A percentile compares a stretch with the other conserved stretches of the same genome.
Conservation (phyloP, 345 rosid genomes). For the Salix viminalis region DNA sequence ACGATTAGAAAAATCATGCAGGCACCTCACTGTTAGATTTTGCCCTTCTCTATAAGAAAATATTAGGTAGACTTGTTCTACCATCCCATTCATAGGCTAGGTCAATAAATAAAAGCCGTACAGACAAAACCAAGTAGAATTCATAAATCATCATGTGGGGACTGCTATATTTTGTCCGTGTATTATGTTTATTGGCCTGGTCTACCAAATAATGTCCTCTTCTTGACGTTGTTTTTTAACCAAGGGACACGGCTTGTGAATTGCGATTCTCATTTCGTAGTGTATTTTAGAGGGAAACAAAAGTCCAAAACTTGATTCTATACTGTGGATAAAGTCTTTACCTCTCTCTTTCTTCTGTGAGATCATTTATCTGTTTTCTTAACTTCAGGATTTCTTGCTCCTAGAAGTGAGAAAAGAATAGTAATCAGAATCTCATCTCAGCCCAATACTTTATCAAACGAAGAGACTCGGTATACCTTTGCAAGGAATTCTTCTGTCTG, state of each 20-base stretch:
- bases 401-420: conserved; percentile 25
- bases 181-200: no score
- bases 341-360: conserved; percentile 72
- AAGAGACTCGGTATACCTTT: conserved; percentile 42
- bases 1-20: no score
- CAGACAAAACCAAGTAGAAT: no score
- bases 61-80: no score
- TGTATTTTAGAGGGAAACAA: background rate
- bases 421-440: conserved; percentile 2
- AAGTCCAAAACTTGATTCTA: background rate
- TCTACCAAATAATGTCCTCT: background rate
- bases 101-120: no score
- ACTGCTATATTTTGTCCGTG: no score
- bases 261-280: background rate
- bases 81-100: no score
- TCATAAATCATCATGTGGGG: no score
- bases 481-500: conserved; percentile 59
- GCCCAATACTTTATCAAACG: conserved; percentile 2
- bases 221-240: background rate
- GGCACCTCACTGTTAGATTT: no score
- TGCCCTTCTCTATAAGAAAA: no score
- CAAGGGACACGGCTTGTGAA: background rate
- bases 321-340: conserved; percentile 17
- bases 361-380: conserved; percentile 48
- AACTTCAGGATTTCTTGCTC: conserved; percentile 62